These are phyloP conservation scores for Volvox africanus DNA, from an alignment of 139 green algal genomes.

Conservation along the genomic window DNA sequence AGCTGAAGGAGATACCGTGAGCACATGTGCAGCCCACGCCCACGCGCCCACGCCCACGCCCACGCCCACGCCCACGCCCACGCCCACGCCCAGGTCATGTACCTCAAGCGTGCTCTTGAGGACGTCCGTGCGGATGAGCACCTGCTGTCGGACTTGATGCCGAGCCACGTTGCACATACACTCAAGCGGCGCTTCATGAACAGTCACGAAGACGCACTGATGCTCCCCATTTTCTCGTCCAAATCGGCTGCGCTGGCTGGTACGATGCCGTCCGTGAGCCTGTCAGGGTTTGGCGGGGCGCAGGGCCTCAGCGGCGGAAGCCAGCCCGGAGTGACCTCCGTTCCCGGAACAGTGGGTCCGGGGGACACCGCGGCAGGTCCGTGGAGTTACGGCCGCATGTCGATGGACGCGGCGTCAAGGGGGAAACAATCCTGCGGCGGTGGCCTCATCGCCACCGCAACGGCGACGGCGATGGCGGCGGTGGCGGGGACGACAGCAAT, in stretches of 20 bases:
- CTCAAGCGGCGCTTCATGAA: constrained; percentile 48
- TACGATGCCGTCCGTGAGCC: not conserved
- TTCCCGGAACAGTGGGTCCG: not conserved
- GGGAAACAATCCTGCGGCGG: not conserved
- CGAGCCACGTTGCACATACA: constrained; percentile 38
- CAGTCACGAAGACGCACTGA: constrained; percentile 17
- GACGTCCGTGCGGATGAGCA: constrained; percentile 42
- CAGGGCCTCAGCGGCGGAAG: not conserved
- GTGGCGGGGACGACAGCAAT: not conserved
- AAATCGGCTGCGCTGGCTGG: not conserved
- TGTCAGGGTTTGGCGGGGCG: not conserved
- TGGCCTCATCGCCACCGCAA: not conserved
- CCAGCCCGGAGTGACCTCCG: not conserved
- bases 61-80: not conserved
- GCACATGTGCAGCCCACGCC: no score
- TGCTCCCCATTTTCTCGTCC: constrained; percentile 21
- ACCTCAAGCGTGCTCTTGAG: constrained; percentile 44
- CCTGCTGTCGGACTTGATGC: constrained; percentile 44
- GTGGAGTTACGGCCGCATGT: not conserved
- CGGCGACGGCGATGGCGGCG: not conserved
- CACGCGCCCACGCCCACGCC: not conserved
- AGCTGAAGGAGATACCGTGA: no score
- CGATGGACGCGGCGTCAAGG: not conserved
- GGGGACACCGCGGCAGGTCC: not conserved
- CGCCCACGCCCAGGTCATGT: constrained; percentile 11